phyloP scores from a whole-genome alignment of 2,329 filamentous ascomycete species.

The Clonostachys chloroleuca region DNA sequence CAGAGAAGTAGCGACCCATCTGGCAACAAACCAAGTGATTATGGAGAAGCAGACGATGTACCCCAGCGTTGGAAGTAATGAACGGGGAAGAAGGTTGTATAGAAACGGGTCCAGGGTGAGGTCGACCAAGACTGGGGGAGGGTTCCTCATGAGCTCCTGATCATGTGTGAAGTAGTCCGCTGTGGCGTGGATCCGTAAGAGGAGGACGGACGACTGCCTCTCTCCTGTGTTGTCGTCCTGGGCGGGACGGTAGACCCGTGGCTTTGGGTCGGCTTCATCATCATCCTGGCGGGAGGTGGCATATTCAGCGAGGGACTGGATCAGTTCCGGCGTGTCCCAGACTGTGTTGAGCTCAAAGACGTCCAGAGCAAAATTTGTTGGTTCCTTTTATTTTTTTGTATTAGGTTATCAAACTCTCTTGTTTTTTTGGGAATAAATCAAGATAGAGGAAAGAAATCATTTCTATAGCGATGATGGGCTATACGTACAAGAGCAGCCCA shows the following conservation, averaged over 20 bases:
- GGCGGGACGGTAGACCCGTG: slow-evolving; percentile 1
- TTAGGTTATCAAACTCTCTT: too few relatives aligned
- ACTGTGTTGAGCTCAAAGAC: slow-evolving; percentile 58
- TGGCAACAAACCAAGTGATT: slow-evolving; percentile 36
- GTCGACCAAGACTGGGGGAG: slow-evolving; percentile 73
- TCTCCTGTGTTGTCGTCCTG: slow-evolving; percentile 8
- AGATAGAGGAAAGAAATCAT: neutral
- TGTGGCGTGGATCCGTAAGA: slow-evolving; percentile 70
- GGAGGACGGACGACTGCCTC: slow-evolving; percentile 48
- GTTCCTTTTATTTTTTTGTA: slow-evolving; percentile 59
- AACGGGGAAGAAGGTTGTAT: slow-evolving; percentile 73
- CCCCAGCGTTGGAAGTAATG: slow-evolving; percentile 65
- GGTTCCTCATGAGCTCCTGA: slow-evolving; percentile 66
- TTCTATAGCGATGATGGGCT: neutral
- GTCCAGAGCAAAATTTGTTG: slow-evolving; percentile 71
- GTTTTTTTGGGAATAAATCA: neutral
- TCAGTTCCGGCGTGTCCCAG: slow-evolving; percentile 56
- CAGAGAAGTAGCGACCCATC: slow-evolving; percentile 13
- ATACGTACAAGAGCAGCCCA: slow-evolving; percentile 84
- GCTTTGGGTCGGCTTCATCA: neutral
- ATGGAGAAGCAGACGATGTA: slow-evolving; percentile 64
- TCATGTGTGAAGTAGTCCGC: slow-evolving; percentile 85
- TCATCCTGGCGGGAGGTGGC: slow-evolving; percentile 31
- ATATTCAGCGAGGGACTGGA: slow-evolving; percentile 61
- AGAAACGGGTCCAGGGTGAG: slow-evolving; percentile 83